Conservation (phyloP, 208 protist species). For the Acanthamoeba lenticulata region DNA sequence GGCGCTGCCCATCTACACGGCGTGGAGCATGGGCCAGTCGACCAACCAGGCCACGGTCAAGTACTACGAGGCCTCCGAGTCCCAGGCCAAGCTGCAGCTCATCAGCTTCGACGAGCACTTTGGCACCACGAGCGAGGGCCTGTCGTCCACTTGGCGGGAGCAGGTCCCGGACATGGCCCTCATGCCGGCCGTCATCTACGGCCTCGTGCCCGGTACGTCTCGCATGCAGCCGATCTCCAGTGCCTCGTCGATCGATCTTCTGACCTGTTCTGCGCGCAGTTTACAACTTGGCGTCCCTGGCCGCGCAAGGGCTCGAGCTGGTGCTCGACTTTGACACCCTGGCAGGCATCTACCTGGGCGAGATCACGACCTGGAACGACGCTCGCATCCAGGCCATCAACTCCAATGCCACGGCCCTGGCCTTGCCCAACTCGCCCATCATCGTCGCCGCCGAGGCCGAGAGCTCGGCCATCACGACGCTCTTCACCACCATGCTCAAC, state of each 20-base stretch:
- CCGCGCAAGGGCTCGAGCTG: background rate
- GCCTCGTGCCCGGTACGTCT: too few species aligned
- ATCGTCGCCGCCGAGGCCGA: background rate
- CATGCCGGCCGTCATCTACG: background rate
- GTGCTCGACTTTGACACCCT: background rate
- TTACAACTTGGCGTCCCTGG: background rate
- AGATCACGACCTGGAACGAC: background rate
- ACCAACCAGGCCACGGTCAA: background rate
- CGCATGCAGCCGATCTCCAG: too few species aligned
- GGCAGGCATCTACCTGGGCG: background rate
- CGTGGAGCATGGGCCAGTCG: background rate
- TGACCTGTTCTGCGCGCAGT: too few species aligned
- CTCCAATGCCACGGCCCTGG: background rate
- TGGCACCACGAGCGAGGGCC: background rate
- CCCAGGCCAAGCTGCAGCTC: background rate
- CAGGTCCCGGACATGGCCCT: background rate
- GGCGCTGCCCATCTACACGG: background rate
- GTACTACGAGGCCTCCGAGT: background rate
- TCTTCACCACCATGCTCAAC: background rate
- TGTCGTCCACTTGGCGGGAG: background rate
- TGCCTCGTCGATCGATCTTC: too few species aligned
- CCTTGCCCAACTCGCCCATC: background rate
- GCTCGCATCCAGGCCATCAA: background rate
- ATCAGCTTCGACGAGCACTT: background rate
- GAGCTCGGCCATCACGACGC: background rate